Percentiles rank a stretch among this genome's conserved stretches.
phyloP scores from a whole-genome alignment of 75 land plant species.

The Larix kaempferi region DNA sequence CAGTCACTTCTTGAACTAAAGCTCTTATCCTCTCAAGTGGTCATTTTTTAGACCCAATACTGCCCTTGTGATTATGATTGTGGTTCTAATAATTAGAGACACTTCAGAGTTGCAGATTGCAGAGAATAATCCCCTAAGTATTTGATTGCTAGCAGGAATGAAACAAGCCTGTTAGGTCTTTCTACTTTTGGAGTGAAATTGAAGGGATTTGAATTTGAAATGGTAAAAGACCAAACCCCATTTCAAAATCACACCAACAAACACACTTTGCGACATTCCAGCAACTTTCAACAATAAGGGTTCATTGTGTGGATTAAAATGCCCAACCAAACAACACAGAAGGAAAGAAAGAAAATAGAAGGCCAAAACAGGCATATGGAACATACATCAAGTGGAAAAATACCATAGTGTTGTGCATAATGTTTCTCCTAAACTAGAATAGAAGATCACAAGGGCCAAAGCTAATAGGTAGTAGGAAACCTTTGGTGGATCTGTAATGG shows the following conservation, averaged over 20 bases:
- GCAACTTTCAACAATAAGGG: background rate
- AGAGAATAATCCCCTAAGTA: background rate
- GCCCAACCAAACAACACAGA: background rate
- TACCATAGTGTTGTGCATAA: background rate
- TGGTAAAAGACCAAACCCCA: background rate
- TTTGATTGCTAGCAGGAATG: background rate
- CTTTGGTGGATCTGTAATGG: background rate
- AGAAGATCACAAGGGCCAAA: background rate
- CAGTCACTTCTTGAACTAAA: too few relatives aligned
- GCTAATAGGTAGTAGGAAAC: background rate
- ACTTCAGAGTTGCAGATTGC: background rate
- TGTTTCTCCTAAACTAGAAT: background rate
- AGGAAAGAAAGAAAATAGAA: slow-evolving; percentile 1
- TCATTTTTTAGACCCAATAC: too few relatives aligned
- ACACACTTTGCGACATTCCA: background rate
- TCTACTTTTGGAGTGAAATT: background rate
- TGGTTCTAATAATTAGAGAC: background rate
- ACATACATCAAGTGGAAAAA: background rate
- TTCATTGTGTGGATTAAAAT: background rate
- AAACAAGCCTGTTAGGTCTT: background rate
- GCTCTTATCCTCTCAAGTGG: too few relatives aligned
- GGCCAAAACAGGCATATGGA: background rate
- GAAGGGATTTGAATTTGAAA: background rate
- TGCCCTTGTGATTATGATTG: background rate
- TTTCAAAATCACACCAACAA: background rate